Base-by-base conservation (phyloP, 306 rosid species). In the Ormosia semicastrata region DNA sequence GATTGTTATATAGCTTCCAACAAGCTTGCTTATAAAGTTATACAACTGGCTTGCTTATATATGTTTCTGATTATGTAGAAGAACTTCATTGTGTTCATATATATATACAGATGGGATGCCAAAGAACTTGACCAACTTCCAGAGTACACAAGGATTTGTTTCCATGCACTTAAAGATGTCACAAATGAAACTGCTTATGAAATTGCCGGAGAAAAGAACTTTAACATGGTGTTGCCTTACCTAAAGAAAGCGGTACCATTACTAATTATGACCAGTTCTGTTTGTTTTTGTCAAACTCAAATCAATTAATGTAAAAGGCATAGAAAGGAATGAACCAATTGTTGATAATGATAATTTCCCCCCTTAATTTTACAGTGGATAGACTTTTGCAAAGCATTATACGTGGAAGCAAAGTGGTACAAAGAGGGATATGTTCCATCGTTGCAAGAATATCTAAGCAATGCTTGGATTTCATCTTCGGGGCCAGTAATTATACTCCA, bases 391-490 rank as follows among this genome's bases (percentile, higher is more conserved):
- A 88, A 88, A 50, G 83, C 92, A 52, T 66, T 92, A 57, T 81
- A 73, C 11, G 71, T 74, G 82, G 97, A 92, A 82, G 97, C 97
- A 50, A 83, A 87, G 82, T 90, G 97, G 97, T 81, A 76, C 59
- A 78, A 58, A 40, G 56, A 37, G 49, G 84, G 86, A 32, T 62
- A 92, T 43, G 75, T 66, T 32, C 95, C 95, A 46, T 54, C 92
- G 5, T 18, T 88, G 65, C 56, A 91, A 71, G 91, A 91, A 82
- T 89, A 91, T 73, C 39, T 89, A 18, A 75, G 78, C 47, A 91
- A 87, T 58, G 94, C 82, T 50, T 89, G 90, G 82, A 79, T 88
- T 80, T 84, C 97, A 53, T 89, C 97, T 14, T 87, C 95, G 0
- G 90, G 85, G 13, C 87, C 91, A 1, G 0, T 89, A 11, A 66